Base-by-base conservation (phyloP, 805 yeast species). In the Candida xyloterini region DNA sequence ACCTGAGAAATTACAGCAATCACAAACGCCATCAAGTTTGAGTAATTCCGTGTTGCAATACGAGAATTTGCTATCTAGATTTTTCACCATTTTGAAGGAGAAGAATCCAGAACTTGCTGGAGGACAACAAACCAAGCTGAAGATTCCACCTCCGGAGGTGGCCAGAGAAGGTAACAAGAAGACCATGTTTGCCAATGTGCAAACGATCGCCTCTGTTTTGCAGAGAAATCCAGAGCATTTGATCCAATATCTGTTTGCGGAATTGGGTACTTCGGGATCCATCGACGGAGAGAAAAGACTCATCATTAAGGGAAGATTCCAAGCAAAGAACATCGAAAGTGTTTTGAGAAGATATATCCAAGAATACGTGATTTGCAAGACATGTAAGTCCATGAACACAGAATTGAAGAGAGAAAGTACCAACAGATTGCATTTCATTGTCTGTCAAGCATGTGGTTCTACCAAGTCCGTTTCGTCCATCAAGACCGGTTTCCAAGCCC, bases 401-500 rank as follows among this genome's bases (percentile, higher is more conserved):
- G 93, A 84, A 55, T 77, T 93, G 65, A 86, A 83, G 74, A 90
- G 95, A 71, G 99, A 93, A 71, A 83, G 86, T 55, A 84, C 93
- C 44, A 93, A 90, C 74, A 86, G 99, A 74, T 78, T 93, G 70
- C 95, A 87, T 73, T 93, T 93, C 75, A 76, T 93, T 75, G 95
- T 90, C 58, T 93, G 99, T 76, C 89, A 90, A 63, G 86, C 95
- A 42, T 93, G 99, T 77, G 99, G 99, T 53, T 86, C 96, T 34
- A 81, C 97, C 34, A 84, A 96, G 71, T 89, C 97, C 35, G 99
- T 93, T 42, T 80, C 93, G 53, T 88, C 96, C 33, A 93, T 93
- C 68, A 93, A 95, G 80, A 87, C 97, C 35, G 99, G 99, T 84
- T 93, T 87, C 95, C 96, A 90, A 74, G 99, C 99, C 55, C 91